phyloP scores from a whole-genome alignment of 2,329 filamentous ascomycete genomes.

The Elsinoe batatas region DNA sequence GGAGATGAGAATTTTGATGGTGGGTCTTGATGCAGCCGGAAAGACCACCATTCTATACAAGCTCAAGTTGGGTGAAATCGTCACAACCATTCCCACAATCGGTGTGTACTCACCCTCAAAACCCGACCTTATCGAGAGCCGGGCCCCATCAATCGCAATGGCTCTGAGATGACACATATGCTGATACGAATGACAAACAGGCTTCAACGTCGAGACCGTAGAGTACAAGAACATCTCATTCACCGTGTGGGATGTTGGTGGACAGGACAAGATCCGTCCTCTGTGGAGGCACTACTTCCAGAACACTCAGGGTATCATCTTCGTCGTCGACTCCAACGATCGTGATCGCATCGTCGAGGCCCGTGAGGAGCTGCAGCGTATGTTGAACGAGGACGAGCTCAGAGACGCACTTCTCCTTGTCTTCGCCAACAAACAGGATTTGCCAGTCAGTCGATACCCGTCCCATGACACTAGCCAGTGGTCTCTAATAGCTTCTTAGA shows the following conservation, averaged over 20 bases:
- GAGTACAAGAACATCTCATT: slow-evolving; percentile 99
- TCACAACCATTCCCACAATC: slow-evolving; percentile 96
- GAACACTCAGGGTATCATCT: slow-evolving; percentile 94
- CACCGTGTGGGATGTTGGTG: slow-evolving; percentile 98
- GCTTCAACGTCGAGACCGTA: slow-evolving; percentile 98
- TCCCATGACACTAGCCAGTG: not conserved
- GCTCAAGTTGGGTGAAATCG: slow-evolving; percentile 94
- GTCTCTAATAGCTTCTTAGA: slow-evolving; percentile 44
- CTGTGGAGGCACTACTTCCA: slow-evolving; percentile 97
- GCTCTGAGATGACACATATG: not conserved
- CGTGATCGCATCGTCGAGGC: slow-evolving; percentile 87
- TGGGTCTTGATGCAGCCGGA: slow-evolving; percentile 93
- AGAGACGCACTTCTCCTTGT: slow-evolving; percentile 89
- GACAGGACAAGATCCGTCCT: slow-evolving; percentile 96
- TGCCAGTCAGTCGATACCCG: slow-evolving; percentile 54
- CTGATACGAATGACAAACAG: slow-evolving; percentile 22
- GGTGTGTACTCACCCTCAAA: slow-evolving; percentile 35
- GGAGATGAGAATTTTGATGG: slow-evolving; percentile 97
- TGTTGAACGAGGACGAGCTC: slow-evolving; percentile 97
- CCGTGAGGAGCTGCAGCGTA: slow-evolving; percentile 84
- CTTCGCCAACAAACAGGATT: slow-evolving; percentile 98
- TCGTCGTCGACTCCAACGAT: slow-evolving; percentile 95
- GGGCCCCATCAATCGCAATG: not conserved
- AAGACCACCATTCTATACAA: slow-evolving; percentile 99
- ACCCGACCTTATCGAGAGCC: not conserved